These are phyloP conservation scores for Colletotrichum liriopes DNA, from an alignment of 2,329 filamentous ascomycete genomes.

Conservation along the genomic window DNA sequence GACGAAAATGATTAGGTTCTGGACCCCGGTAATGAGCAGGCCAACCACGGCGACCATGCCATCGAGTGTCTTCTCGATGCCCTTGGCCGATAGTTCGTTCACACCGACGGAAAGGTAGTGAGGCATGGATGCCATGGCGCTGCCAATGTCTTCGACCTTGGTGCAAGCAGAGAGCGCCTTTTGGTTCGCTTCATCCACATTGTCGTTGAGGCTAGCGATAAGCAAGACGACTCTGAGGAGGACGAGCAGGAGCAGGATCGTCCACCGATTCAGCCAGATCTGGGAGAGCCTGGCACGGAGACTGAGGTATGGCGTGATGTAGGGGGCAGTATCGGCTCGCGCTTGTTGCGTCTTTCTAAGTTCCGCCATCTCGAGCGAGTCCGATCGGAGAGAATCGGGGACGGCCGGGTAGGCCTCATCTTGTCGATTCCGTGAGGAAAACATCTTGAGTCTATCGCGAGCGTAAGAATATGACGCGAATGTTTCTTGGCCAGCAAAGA, in stretches of 20 bases:
- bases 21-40: conserved; percentile 85
- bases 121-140: conserved; percentile 97
- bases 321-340: conserved; percentile 73
- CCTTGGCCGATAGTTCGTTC: conserved; percentile 86
- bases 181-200: conserved; percentile 81
- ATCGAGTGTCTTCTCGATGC: conserved; percentile 85
- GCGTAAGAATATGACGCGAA: conserved; percentile 42
- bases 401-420: conserved; percentile 54
- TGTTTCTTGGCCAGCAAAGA: conserved; percentile 31
- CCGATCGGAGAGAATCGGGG: conserved; percentile 55
- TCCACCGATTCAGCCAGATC: conserved; percentile 98
- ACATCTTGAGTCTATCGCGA: conserved; percentile 54
- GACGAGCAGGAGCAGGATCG: conserved; percentile 87
- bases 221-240: conserved; percentile 86
- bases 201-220: conserved; percentile 78
- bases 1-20: conserved; percentile 90
- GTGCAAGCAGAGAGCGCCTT: conserved; percentile 92
- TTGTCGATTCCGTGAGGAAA: conserved; percentile 53
- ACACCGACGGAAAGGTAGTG: conserved; percentile 92
- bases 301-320: conserved; percentile 91
- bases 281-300: conserved; percentile 92
- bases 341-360: conserved; percentile 51
- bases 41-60: conserved; percentile 85
- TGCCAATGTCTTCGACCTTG: conserved; percentile 93
- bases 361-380: conserved; percentile 56